Evolutionary conservation across 495 filamentous ascomycete genomes (phyloP).

Genomic region (Hypomontagnella monticulosa): DNA sequence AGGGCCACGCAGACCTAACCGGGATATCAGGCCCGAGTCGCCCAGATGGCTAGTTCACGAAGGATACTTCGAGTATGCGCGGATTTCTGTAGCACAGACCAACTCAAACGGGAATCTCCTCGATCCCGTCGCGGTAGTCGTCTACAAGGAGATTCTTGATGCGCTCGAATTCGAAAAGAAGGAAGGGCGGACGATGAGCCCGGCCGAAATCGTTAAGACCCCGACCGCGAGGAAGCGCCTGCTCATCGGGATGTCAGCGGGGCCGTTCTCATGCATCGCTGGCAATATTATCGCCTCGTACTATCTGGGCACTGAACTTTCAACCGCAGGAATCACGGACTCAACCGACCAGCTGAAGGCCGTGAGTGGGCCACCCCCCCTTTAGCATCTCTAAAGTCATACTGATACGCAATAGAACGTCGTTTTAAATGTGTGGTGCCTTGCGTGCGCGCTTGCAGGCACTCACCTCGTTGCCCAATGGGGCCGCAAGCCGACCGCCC

Average conservation of each 20-base stretch:
- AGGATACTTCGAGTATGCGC: conserved; percentile 47
- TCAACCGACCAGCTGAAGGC: conserved; percentile 55
- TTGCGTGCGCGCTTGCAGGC: conserved; percentile 49
- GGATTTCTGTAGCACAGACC: conserved; percentile 55
- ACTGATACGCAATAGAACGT: conserved; percentile 45
- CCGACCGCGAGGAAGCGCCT: conserved; percentile 55
- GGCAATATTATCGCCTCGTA: conserved; percentile 63
- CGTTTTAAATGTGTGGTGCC: conserved; percentile 58
- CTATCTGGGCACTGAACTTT: conserved; percentile 57
- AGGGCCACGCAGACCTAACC: not conserved
- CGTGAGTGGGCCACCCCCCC: conserved; percentile 41
- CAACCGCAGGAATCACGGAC: conserved; percentile 59
- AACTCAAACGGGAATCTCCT: conserved; percentile 55
- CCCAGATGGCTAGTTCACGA: conserved; percentile 59
- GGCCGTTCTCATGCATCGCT: conserved; percentile 59
- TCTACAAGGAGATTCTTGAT: conserved; percentile 56
- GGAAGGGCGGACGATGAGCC: conserved; percentile 51
- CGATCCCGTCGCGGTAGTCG: conserved; percentile 54
- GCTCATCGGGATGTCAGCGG: conserved; percentile 55
- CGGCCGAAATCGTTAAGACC: conserved; percentile 53
- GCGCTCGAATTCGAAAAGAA: conserved; percentile 59
- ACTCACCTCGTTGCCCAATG: conserved; percentile 53
- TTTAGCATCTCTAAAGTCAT: not conserved
- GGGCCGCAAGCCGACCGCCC: conserved; percentile 57
- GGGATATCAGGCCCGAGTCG: conserved; percentile 56